Conservation (phyloP, 768 basidiomycete species). For the Phanerodontia chrysosporium region DNA sequence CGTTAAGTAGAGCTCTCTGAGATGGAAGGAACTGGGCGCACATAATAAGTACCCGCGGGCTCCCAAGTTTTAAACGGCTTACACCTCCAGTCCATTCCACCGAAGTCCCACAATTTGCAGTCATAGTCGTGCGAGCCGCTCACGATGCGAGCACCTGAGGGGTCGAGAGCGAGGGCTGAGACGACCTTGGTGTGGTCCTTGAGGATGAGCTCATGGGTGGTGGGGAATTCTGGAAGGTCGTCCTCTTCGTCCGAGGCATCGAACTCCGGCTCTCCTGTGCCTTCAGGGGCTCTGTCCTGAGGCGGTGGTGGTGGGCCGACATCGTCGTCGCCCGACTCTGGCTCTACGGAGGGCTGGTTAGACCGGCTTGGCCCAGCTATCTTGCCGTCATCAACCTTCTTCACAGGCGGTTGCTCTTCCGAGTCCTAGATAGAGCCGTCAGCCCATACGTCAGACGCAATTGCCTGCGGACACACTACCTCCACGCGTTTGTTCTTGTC, state of each 20-base stretch:
- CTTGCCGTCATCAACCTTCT: background rate
- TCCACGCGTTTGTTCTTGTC: conserved; percentile 68
- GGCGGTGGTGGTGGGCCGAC: conserved; percentile 22
- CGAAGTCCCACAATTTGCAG: conserved; percentile 98
- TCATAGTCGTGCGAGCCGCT: conserved; percentile 98
- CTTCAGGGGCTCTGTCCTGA: conserved; percentile 5
- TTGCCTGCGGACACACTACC: conserved; percentile 17
- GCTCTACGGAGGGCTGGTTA: conserved; percentile 10
- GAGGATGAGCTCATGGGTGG: conserved; percentile 84
- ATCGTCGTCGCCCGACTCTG: conserved; percentile 19
- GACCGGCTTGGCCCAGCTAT: background rate
- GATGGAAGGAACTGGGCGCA: conserved; percentile 30
- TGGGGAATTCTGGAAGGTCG: conserved; percentile 67
- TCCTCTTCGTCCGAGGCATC: conserved; percentile 38
- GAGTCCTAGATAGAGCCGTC: background rate
- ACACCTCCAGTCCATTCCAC: conserved; percentile 87
- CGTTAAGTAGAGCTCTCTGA: conserved; percentile 5
- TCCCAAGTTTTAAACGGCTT: conserved; percentile 98
- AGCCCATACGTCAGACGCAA: background rate
- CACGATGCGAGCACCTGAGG: conserved; percentile 86
- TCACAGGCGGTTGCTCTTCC: background rate
- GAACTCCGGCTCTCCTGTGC: conserved; percentile 33
- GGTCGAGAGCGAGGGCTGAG: conserved; percentile 87
- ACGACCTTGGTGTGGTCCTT: conserved; percentile 97
- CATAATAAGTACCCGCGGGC: conserved; percentile 89